Percentiles rank a stretch among this genome's conserved stretches.
Conservation (phyloP, 441 rosid species). For the Aquilaria agallochum region DNA sequence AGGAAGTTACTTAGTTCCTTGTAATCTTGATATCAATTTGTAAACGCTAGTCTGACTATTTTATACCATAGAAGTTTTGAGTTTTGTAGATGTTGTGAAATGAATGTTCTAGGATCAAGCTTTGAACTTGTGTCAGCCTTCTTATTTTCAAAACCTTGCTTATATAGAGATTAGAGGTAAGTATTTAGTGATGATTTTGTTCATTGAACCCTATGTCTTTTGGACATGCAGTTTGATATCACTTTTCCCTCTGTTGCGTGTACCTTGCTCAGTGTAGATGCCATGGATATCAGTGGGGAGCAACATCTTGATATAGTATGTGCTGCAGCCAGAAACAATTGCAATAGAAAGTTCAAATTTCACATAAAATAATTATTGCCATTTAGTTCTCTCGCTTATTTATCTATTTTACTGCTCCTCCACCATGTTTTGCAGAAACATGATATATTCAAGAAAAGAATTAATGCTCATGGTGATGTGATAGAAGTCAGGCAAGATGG, state of each 20-base stretch:
- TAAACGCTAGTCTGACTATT: too few relatives aligned
- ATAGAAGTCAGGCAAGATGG: slow-evolving; percentile 45
- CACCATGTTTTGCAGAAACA: slow-evolving; percentile 32
- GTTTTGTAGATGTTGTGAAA: neutral
- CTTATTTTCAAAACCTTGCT: neutral
- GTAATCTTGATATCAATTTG: too few relatives aligned
- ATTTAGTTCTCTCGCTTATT: neutral
- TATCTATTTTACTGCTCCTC: slow-evolving; percentile 4
- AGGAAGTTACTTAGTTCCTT: too few relatives aligned
- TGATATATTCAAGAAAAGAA: slow-evolving; percentile 48
- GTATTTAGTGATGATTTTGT: neutral
- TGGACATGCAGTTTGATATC: slow-evolving; percentile 74
- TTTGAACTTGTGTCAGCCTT: slow-evolving; percentile 1
- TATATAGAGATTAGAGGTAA: neutral
- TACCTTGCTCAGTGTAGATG: slow-evolving; percentile 87
- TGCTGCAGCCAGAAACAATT: slow-evolving; percentile 11
- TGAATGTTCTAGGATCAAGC: neutral
- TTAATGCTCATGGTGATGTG: slow-evolving; percentile 46
- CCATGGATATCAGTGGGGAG: slow-evolving; percentile 98
- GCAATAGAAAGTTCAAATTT: neutral
- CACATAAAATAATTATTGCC: neutral
- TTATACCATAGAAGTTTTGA: too few relatives aligned
- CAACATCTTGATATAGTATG: slow-evolving; percentile 88
- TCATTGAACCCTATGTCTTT: slow-evolving; percentile 10
- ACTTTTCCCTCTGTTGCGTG: slow-evolving; percentile 91